Base-by-base conservation (phyloP, 2,329 filamentous ascomycete genomes). In the Cladorrhinum sp. region DNA sequence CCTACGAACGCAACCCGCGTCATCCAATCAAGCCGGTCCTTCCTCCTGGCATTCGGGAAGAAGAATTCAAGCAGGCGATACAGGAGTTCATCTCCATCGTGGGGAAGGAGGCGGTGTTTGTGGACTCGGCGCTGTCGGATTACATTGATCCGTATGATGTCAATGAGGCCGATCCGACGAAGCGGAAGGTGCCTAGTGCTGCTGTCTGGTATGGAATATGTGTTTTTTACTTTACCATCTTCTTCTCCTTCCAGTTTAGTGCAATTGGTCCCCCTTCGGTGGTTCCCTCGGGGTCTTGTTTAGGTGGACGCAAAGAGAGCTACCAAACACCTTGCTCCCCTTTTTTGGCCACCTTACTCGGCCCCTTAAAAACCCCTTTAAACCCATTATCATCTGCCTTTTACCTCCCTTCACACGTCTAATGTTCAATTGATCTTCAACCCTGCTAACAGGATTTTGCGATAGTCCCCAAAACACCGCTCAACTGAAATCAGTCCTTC, bases 61-160 rank as follows among this genome's bases (percentile, higher is more conserved):
- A 70, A 41, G 74, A 73, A 10, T 79, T 79, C 49, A 67, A 72
- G 20, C 57, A 62, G 10, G 77, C 76, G 2, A 67, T 79, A 8
- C 55, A 69, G 29, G 68, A 73, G 50, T 73, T 76, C 52, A 68
- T 70, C 55, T 62, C 61, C 12, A 63, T 70, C 1, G 67, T 79
- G 2, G 76, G 77, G 1, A 63, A 73, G 24, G 71, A 76, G 16
- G 71, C 75, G 2, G 75, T 80, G 1, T 73, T 77, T 56, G 68
- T 69, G 5, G 72, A 72, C n/a, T 69, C 74, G 23, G 71, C 66
- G 1, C 62, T 80, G 32, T 72, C 69, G 4, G 77, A 79, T 59
- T 79, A 79, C 60, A 76, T 79, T 49, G 77, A 79, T 57, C 77
- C 78, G 1, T 80, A 79, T 57, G 77, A 80, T 67, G 70, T 79